Evolutionary conservation across 345 rosid species (phyloP).

Genomic region (Salix suchowensis): DNA sequence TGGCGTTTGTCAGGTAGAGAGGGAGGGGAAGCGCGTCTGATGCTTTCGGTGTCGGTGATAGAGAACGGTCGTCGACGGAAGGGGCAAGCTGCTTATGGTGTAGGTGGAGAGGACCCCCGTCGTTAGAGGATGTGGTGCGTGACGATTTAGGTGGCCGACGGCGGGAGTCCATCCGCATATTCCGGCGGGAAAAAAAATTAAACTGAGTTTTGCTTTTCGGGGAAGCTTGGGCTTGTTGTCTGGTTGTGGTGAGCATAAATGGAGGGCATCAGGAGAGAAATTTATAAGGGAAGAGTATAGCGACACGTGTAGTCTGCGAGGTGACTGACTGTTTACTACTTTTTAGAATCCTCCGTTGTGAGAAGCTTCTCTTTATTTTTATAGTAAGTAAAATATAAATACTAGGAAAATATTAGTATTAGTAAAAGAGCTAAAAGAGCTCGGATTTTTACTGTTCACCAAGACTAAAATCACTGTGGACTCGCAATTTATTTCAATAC

Average conservation of each 20-base stretch:
- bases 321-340: background rate
- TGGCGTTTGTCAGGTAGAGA: constrained; percentile 63
- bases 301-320: background rate
- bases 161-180: constrained; percentile 42
- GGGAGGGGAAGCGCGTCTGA: constrained; percentile 87
- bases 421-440: no score
- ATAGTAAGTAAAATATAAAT: background rate
- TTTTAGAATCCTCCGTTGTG: background rate
- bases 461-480: no score
- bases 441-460: no score
- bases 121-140: background rate
- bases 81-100: background rate
- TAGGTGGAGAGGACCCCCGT: constrained; percentile 9
- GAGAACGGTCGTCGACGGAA: background rate
- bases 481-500: no score
- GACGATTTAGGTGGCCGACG: constrained; percentile 40
- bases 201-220: background rate
- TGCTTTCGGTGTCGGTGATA: constrained; percentile 42
- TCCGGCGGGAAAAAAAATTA: background rate
- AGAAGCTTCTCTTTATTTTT: background rate
- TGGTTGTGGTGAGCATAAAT: background rate
- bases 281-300: constrained; percentile 21
- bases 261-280: background rate
- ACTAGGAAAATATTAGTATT: no score
- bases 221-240: background rate